phyloP scores from a whole-genome alignment of 257 asterid species.

The Capsicum baccatum region DNA sequence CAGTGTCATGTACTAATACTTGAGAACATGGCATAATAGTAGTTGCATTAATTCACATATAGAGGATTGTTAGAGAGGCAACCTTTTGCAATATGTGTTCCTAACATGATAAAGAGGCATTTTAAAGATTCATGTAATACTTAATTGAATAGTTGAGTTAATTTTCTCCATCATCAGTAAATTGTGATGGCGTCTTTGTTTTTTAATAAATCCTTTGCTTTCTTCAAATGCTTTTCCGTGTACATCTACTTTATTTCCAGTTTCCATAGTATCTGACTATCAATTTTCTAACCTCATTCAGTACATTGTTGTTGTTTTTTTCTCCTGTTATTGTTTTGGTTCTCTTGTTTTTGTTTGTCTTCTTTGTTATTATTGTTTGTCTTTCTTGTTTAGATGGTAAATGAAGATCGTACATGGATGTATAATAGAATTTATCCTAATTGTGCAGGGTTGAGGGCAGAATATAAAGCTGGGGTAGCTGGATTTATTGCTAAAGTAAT shows the following conservation, averaged over 20 bases:
- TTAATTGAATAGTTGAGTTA: not conserved
- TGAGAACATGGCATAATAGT: not conserved
- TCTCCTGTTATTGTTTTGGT: too few species aligned
- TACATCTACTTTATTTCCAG: not conserved
- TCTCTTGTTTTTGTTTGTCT: too few species aligned
- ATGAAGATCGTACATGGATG: too few species aligned
- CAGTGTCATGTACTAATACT: not conserved
- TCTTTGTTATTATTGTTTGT: too few species aligned
- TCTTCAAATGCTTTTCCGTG: not conserved
- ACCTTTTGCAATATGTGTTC: not conserved
- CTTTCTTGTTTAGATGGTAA: too few species aligned
- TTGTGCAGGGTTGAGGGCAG: too few species aligned
- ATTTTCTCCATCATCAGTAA: not conserved
- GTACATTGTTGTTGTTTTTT: not conserved
- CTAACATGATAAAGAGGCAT: not conserved
- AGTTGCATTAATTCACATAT: not conserved
- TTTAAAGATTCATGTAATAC: not conserved
- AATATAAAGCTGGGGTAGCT: too few species aligned
- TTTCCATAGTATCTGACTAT: not conserved
- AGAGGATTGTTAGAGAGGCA: not conserved
- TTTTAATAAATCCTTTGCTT: not conserved
- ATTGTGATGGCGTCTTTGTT: not conserved
- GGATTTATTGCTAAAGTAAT: too few species aligned
- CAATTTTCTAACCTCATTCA: constrained; percentile 33
- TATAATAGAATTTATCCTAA: too few species aligned